These are phyloP conservation scores for Chrysoporthe cubensis DNA, from an alignment of 2,329 filamentous ascomycete species.

Conservation along the genomic window DNA sequence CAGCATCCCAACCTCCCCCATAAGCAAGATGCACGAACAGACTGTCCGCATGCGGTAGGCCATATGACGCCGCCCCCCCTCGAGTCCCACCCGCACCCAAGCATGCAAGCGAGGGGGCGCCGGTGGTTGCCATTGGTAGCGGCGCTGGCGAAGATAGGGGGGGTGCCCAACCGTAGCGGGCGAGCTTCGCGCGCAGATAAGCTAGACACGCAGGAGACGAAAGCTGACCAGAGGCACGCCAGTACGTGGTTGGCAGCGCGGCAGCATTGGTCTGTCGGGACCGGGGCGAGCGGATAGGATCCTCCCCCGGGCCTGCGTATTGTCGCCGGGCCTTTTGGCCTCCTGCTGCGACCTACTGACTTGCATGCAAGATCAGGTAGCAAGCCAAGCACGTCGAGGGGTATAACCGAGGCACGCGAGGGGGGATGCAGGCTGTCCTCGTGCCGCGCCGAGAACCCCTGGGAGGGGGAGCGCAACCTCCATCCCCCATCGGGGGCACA, in stretches of 20 bases:
- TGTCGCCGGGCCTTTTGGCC: no score
- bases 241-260: background rate
- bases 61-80: background rate
- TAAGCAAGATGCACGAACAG: background rate
- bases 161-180: background rate
- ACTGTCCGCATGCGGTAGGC: background rate
- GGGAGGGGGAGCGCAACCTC: no score
- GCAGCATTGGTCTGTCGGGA: background rate
- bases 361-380: no score
- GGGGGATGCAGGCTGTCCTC: no score
- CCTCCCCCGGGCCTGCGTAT: no score
- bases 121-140: background rate
- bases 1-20: no score
- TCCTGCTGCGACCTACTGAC: no score
- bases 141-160: background rate
- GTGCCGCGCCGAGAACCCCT: no score
- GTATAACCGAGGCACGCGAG: no score
- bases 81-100: constrained; percentile 1
- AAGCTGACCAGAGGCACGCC: background rate
- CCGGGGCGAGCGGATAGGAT: background rate
- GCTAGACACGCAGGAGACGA: constrained; percentile 9
- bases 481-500: no score
- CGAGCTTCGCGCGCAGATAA: constrained; percentile 4
- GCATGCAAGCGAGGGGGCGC: constrained; percentile 9
- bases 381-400: no score